phyloP scores from a whole-genome alignment of 441 rosid genomes.

The Biscutella laevigata region DNA sequence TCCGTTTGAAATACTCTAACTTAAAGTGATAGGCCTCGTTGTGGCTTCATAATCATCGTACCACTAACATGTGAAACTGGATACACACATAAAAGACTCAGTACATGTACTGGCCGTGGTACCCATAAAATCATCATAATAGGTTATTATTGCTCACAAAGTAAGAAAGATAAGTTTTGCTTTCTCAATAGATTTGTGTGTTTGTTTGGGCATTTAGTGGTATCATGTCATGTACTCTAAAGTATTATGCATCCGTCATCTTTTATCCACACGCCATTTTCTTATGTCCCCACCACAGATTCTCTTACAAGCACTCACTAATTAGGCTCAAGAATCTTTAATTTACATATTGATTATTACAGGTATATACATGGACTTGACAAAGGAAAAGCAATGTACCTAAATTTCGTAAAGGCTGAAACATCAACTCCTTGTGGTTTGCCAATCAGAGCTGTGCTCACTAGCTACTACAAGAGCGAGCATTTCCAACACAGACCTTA shows the following conservation, averaged over 20 bases:
- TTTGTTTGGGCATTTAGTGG: conserved; percentile 12
- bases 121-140: conserved; percentile 14
- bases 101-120: conserved; percentile 27
- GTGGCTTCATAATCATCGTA: conserved; percentile 13
- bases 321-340: conserved; percentile 24
- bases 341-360: conserved; percentile 6
- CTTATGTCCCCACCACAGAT: conserved; percentile 24
- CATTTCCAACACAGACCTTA: conserved; percentile 62
- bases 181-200: conserved; percentile 2
- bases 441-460: conserved; percentile 79
- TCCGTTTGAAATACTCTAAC: too few species aligned
- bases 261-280: conserved; percentile 24
- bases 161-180: conserved; percentile 7
- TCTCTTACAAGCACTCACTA: conserved; percentile 21
- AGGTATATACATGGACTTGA: conserved; percentile 70
- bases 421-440: conserved; percentile 66
- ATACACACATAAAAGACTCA: background rate
- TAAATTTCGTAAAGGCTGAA: conserved; percentile 72
- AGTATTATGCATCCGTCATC: conserved; percentile 26
- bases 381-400: conserved; percentile 82
- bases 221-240: conserved; percentile 19
- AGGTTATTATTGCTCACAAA: conserved; percentile 9
- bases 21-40: conserved; percentile 2
- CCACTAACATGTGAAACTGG: conserved; percentile 13
- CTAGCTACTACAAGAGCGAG: conserved; percentile 83